Percentiles rank a stretch among this genome's conserved stretches.
Conservation (phyloP, 1,139 yeast species). For the Saccharomycopsis hybrid region DNA sequence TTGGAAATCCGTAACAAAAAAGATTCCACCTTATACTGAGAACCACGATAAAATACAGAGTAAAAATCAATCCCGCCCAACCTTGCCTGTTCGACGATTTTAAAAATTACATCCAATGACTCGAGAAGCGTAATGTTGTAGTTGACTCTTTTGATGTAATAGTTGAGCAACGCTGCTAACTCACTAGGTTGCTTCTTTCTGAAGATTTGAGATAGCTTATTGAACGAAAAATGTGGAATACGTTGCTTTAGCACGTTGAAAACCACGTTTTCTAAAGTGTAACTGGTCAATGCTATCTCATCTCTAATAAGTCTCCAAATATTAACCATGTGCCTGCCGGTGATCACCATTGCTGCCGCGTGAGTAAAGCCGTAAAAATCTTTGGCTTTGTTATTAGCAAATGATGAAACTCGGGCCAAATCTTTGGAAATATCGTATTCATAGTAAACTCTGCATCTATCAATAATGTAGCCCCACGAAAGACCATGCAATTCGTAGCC, state of each 20-base stretch:
- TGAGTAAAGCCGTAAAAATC: slow-evolving; percentile 83
- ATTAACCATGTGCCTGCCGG: slow-evolving; percentile 79
- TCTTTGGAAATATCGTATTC: slow-evolving; percentile 47
- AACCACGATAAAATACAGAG: slow-evolving; percentile 83
- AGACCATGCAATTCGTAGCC: slow-evolving; percentile 78
- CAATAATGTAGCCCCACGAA: slow-evolving; percentile 89
- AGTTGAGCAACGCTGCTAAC: slow-evolving; percentile 38
- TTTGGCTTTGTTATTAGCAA: slow-evolving; percentile 47
- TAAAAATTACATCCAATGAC: slow-evolving; percentile 58
- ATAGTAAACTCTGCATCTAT: slow-evolving; percentile 44
- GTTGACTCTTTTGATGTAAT: slow-evolving; percentile 46
- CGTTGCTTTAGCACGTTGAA: slow-evolving; percentile 39
- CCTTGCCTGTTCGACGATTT: slow-evolving; percentile 79
- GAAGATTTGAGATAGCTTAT: not conserved
- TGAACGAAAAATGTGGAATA: slow-evolving; percentile 35
- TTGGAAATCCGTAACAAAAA: slow-evolving; percentile 68
- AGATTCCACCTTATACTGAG: slow-evolving; percentile 91
- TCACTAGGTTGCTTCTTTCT: slow-evolving; percentile 25
- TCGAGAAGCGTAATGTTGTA: slow-evolving; percentile 47
- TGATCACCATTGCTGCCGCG: slow-evolving; percentile 59
- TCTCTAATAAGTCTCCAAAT: slow-evolving; percentile 72
- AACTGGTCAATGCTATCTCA: slow-evolving; percentile 58
- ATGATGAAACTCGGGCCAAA: slow-evolving; percentile 45
- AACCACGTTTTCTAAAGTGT: slow-evolving; percentile 71
- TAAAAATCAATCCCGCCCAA: slow-evolving; percentile 84